These are phyloP conservation scores for Tanacetum coccineum DNA, from an alignment of 129 eudicot species.

Conservation along the genomic window DNA sequence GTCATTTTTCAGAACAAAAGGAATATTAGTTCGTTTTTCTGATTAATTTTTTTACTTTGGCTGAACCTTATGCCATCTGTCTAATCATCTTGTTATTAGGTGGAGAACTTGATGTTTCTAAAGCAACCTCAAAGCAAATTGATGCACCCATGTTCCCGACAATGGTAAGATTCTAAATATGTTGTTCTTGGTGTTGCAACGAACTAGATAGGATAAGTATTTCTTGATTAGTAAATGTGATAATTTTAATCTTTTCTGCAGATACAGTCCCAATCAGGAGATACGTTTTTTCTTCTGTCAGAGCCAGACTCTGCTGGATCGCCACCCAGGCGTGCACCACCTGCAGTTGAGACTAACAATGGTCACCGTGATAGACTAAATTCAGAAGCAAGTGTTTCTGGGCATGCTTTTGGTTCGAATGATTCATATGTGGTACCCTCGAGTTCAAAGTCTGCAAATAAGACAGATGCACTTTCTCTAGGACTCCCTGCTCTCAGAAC, in stretches of 20 bases:
- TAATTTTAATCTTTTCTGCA: constrained; percentile 33
- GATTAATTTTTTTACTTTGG: constrained; percentile 1
- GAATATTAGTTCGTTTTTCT: constrained; percentile 3
- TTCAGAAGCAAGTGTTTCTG: constrained; percentile 32
- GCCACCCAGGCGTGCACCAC: constrained; percentile 81
- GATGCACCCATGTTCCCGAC: constrained; percentile 53
- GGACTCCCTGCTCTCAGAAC: constrained; percentile 79
- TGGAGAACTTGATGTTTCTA: constrained; percentile 74
- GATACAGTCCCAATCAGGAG: constrained; percentile 62
- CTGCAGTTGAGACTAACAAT: constrained; percentile 40
- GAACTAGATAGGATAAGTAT: constrained; percentile 15
- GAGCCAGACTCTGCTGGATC: constrained; percentile 80
- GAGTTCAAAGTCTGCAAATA: constrained; percentile 32
- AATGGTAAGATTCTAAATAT: constrained; percentile 47
- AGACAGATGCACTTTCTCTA: constrained; percentile 36
- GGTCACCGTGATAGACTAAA: constrained; percentile 23
- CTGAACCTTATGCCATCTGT: constrained; percentile 17
- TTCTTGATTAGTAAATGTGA: constrained; percentile 19
- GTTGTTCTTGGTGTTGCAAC: constrained; percentile 14
- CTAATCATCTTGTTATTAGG: constrained; percentile 42
- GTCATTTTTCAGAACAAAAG: constrained; percentile 5
- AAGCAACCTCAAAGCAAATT: constrained; percentile 45
- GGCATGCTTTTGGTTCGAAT: constrained; percentile 27
- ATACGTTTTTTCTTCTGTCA: constrained; percentile 63
- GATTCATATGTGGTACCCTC: constrained; percentile 28